These are phyloP conservation scores for Theobroma cacao DNA, from an alignment of 345 rosid species.

Conservation along the genomic window DNA sequence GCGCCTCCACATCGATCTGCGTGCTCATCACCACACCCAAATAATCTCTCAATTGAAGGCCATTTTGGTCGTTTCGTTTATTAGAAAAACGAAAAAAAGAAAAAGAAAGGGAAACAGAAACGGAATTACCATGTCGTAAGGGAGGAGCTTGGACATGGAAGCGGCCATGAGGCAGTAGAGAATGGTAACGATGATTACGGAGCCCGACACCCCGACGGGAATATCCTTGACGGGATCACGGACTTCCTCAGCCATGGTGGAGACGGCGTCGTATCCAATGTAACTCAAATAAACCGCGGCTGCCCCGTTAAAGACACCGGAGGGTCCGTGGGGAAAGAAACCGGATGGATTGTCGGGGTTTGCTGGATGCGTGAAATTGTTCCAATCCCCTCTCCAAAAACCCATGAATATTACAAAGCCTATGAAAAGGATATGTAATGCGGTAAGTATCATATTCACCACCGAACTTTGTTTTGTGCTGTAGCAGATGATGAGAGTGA, in stretches of 20 bases:
- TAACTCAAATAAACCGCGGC: slow-evolving; percentile 84
- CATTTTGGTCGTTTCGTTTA: background rate
- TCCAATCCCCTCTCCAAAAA: slow-evolving; percentile 60
- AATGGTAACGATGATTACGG: slow-evolving; percentile 69
- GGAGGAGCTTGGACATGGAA: slow-evolving; percentile 90
- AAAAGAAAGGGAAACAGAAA: background rate
- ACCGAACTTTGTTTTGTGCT: slow-evolving; percentile 78
- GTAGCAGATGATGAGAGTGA: slow-evolving; percentile 73
- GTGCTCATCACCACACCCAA: slow-evolving; percentile 19
- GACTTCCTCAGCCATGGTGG: slow-evolving; percentile 95
- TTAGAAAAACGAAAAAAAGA: background rate
- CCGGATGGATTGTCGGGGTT: slow-evolving; percentile 59
- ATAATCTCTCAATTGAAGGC: background rate
- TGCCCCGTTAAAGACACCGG: slow-evolving; percentile 82
- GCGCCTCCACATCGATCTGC: slow-evolving; percentile 84
- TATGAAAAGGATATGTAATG: slow-evolving; percentile 74
- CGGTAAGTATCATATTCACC: slow-evolving; percentile 75
- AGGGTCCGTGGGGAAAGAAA: slow-evolving; percentile 64
- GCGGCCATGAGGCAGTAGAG: slow-evolving; percentile 92
- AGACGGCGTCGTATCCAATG: slow-evolving; percentile 95
- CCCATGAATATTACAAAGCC: slow-evolving; percentile 72
- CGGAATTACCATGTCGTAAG: slow-evolving; percentile 64
- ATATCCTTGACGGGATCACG: slow-evolving; percentile 76
- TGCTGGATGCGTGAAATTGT: slow-evolving; percentile 52
- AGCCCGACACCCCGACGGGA: slow-evolving; percentile 86